These are phyloP conservation scores for Linaria vulgaris DNA, from an alignment of 257 asterid genomes.

Conservation along the genomic window DNA sequence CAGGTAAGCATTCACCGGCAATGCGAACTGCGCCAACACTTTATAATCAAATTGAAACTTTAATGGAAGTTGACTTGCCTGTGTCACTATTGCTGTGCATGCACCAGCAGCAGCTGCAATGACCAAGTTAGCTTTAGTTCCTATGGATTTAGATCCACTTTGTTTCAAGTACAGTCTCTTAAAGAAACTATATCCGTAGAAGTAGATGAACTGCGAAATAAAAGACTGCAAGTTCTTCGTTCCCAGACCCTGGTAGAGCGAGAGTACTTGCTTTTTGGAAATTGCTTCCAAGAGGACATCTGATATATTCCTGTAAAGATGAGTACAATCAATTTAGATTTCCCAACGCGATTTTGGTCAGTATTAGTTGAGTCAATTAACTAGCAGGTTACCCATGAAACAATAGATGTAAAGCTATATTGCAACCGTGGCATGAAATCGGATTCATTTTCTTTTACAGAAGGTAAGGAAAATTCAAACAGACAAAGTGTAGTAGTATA, in stretches of 20 bases:
- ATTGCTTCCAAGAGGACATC: conserved; percentile 93
- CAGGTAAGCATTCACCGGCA: conserved; percentile 1
- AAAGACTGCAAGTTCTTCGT: conserved; percentile 90
- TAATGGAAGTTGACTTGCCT: conserved; percentile 45
- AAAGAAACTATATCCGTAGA: conserved; percentile 84
- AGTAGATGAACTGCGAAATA: conserved; percentile 75
- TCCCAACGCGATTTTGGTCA: too few species aligned
- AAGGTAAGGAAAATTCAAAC: too few species aligned
- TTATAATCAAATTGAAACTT: conserved; percentile 12
- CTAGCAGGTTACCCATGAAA: neutral
- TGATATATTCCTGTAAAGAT: conserved; percentile 64
- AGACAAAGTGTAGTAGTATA: too few species aligned
- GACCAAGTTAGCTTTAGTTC: conserved; percentile 77
- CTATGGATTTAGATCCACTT: conserved; percentile 74
- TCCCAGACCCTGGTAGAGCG: conserved; percentile 85
- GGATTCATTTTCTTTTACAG: too few species aligned
- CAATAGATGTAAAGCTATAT: neutral
- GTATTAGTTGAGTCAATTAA: neutral
- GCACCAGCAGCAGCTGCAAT: conserved; percentile 95
- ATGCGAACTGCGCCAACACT: neutral
- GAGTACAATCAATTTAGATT: neutral
- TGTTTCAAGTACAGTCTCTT: conserved; percentile 72
- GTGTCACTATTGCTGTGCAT: conserved; percentile 70
- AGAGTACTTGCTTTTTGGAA: conserved; percentile 59
- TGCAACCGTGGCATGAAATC: neutral